Evolutionary conservation across 2,329 filamentous ascomycete species (phyloP).

Genomic region (Cytospora piceae): DNA sequence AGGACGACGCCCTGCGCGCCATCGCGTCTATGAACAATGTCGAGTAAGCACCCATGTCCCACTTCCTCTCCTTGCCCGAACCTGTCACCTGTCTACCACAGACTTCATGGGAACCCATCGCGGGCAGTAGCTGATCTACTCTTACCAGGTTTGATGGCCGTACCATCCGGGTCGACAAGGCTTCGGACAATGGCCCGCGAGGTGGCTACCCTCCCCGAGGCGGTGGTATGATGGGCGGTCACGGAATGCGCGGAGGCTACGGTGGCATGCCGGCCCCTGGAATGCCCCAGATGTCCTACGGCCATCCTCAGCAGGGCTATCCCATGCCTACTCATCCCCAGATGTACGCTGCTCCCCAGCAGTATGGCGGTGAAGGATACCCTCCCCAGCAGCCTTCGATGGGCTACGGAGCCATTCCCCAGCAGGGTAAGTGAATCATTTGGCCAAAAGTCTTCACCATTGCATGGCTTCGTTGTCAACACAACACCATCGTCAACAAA

Average conservation of each 20-base stretch:
- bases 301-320: constrained; percentile 43
- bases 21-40: constrained; percentile 83
- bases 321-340: constrained; percentile 39
- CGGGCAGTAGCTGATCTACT: background rate
- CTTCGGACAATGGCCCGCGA: constrained; percentile 75
- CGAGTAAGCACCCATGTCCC: constrained; percentile 64
- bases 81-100: background rate
- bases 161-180: constrained; percentile 93
- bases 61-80: no score
- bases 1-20: constrained; percentile 75
- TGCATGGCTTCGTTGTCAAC: background rate
- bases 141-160: constrained; percentile 82
- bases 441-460: background rate
- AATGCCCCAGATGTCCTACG: constrained; percentile 43
- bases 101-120: background rate
- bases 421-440: constrained; percentile 39
- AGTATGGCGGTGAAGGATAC: constrained; percentile 50
- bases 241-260: constrained; percentile 42
- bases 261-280: constrained; percentile 40
- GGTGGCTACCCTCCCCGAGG: constrained; percentile 59
- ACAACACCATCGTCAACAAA: background rate
- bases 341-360: constrained; percentile 43
- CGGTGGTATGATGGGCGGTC: constrained; percentile 42
- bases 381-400: constrained; percentile 41
- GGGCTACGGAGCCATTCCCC: constrained; percentile 47